Evolutionary conservation across 2,329 filamentous ascomycete species (phyloP).

Genomic region (Neoarthrinium moseri): DNA sequence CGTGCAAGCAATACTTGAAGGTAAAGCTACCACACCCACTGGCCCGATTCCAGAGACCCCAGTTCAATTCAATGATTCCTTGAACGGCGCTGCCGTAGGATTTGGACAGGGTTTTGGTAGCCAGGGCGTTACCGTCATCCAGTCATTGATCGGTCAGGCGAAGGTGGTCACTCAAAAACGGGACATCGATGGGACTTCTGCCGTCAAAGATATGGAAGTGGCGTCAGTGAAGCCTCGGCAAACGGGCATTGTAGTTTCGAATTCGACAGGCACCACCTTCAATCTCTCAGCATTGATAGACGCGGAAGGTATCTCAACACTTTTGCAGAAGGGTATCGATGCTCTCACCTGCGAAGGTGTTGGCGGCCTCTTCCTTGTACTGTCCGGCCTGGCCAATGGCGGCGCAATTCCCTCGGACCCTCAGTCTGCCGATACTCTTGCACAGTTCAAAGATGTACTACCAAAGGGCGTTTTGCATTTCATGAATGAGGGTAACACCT

Average conservation of each 20-base stretch:
- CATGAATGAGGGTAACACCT: slow-evolving; percentile 22
- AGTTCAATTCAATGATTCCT: slow-evolving; percentile 31
- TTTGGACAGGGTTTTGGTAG: slow-evolving; percentile 33
- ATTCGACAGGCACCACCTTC: no score
- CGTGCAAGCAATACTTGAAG: slow-evolving; percentile 28
- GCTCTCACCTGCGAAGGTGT: slow-evolving; percentile 31
- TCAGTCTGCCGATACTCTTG: slow-evolving; percentile 1
- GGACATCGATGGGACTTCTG: no score
- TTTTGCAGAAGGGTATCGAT: slow-evolving; percentile 27
- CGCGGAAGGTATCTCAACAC: slow-evolving; percentile 25
- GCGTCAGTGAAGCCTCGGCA: no score
- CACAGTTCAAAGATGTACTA: slow-evolving; percentile 21
- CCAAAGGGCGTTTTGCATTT: slow-evolving; percentile 25
- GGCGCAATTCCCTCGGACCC: slow-evolving; percentile 17
- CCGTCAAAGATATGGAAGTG: no score
- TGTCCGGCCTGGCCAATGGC: slow-evolving; percentile 22
- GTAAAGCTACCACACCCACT: slow-evolving; percentile 20
- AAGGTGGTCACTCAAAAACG: slow-evolving; percentile 4
- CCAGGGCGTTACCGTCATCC: slow-evolving; percentile 28
- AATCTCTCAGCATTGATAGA: slow-evolving; percentile 27
- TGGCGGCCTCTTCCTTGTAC: slow-evolving; percentile 27
- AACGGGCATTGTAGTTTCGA: no score
- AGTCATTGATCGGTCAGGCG: slow-evolving; percentile 25
- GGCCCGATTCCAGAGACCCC: slow-evolving; percentile 19
- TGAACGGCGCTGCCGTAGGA: slow-evolving; percentile 32